phyloP scores from a whole-genome alignment of 805 yeast genomes.

The Wickerhamiella sorbophila region DNA sequence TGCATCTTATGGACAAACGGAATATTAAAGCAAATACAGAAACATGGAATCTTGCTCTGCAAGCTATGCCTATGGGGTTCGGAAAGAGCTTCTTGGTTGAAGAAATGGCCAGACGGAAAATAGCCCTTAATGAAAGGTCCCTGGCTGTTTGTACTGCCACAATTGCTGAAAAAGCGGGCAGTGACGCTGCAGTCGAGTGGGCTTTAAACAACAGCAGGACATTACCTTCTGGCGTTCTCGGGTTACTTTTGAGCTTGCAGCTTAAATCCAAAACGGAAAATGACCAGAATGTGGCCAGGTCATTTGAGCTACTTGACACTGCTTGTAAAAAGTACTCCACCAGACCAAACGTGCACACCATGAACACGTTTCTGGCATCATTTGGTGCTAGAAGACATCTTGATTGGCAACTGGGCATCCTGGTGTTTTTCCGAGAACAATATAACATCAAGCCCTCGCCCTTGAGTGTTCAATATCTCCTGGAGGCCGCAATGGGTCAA shows the following conservation, averaged over 20 bases:
- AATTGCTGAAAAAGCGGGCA: constrained; percentile 3
- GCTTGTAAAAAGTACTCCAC: not conserved
- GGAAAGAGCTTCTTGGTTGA: constrained; percentile 16
- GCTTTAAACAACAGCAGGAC: not conserved
- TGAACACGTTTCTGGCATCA: constrained; percentile 8
- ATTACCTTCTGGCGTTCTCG: constrained; percentile 6
- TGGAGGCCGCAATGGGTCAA: constrained; percentile 7
- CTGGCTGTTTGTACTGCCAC: constrained; percentile 5
- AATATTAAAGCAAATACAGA: constrained; percentile 7
- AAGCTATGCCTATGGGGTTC: constrained; percentile 16
- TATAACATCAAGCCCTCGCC: constrained; percentile 7
- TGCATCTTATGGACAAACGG: constrained; percentile 4
- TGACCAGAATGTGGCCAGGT: constrained; percentile 8
- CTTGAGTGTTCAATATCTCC: constrained; percentile 9
- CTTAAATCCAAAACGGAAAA: constrained; percentile 1
- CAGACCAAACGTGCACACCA: constrained; percentile 1
- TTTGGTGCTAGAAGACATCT: constrained; percentile 10
- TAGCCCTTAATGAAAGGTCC: constrained; percentile 8
- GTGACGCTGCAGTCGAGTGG: not conserved
- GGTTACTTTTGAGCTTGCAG: constrained; percentile 3
- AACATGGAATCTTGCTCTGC: constrained; percentile 15
- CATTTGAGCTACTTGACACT: constrained; percentile 3
- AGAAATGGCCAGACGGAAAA: constrained; percentile 14
- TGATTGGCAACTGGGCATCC: constrained; percentile 14
- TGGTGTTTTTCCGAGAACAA: constrained; percentile 4